These are phyloP conservation scores for Monosporozyma aerobia DNA, from an alignment of 805 yeast species.

Conservation along the genomic window DNA sequence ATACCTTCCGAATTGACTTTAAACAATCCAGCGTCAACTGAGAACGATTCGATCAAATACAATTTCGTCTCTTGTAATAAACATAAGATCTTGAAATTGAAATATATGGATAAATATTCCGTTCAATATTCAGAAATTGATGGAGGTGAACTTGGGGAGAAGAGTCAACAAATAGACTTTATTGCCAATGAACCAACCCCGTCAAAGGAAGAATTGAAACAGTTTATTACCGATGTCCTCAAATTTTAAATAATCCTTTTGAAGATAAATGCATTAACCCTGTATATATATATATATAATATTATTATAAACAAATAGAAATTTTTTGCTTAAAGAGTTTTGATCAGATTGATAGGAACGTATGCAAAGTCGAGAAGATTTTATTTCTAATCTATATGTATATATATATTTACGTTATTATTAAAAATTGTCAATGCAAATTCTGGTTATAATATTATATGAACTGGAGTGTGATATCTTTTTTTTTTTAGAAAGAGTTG, in stretches of 20 bases:
- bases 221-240: conserved; percentile 8
- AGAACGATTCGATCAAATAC: conserved; percentile 10
- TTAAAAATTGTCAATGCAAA: neutral
- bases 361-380: too few relatives aligned
- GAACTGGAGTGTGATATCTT: neutral
- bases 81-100: conserved; percentile 20
- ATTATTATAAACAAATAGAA: neutral
- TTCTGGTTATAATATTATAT: neutral
- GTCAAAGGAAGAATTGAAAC: conserved; percentile 4
- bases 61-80: conserved; percentile 16
- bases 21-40: neutral
- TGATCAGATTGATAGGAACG: neutral
- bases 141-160: conserved; percentile 22
- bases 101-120: conserved; percentile 21
- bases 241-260: neutral
- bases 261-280: neutral
- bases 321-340: too few relatives aligned
- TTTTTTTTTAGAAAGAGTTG: neutral
- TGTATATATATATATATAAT: neutral
- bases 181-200: conserved; percentile 11
- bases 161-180: conserved; percentile 24
- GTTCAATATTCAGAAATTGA: conserved; percentile 26
- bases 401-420: neutral
- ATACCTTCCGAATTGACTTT: conserved; percentile 6
- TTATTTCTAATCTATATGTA: too few relatives aligned